Evolutionary conservation across 108 stramenopile genomes (phyloP), one percentile per base, ranked within the genome.

Genomic region (Aurantiochytrium sp.): DNA sequence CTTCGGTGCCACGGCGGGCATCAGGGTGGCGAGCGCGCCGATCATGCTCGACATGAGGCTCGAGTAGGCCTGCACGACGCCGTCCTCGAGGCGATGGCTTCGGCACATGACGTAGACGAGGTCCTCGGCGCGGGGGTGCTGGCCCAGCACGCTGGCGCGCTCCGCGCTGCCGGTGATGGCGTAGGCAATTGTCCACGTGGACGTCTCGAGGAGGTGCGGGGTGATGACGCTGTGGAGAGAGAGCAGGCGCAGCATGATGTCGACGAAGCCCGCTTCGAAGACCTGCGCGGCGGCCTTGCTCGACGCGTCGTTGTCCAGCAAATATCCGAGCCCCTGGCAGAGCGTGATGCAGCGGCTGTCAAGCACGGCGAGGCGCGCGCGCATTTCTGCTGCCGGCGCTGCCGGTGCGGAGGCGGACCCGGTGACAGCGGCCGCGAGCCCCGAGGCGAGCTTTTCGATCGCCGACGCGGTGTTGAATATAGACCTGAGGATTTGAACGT

Each of bases 281-380:
- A 81, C 73, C 42, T 41, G 42, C 45, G 6, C 8, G 17, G 73
- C 36, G 0, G 42, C 45, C 21, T 6, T 41, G 32, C 19, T 2
- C 19, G 59, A 24, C 36, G 24, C 10, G 32, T 81, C 10, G 3
- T 48, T 81, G 39, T 81, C 73, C 6, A 81, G 73, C 42, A 81
- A 30, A 3, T 48, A 48, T 6, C 73, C 73, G 45, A 81, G 73
- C 15, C 42, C 73, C 32, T 81, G 73, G 39, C 42, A 48, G 3
- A 81, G 73, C 8, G 73, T 81, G 73, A 81, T 48, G 30, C 73
- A 81, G 27, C 73, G 39, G 24, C 32, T 81, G 42, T 81, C 73
- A 24, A 65, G 15, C 59, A 17, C 15, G 1, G 59, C 34, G 15
- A 3, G 27, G 12, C 59, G 27, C 32, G 59, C 59, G 59, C 8